Base-by-base conservation (phyloP, 1,284 basidiomycete species). In the Sporisorium scitamineum region DNA sequence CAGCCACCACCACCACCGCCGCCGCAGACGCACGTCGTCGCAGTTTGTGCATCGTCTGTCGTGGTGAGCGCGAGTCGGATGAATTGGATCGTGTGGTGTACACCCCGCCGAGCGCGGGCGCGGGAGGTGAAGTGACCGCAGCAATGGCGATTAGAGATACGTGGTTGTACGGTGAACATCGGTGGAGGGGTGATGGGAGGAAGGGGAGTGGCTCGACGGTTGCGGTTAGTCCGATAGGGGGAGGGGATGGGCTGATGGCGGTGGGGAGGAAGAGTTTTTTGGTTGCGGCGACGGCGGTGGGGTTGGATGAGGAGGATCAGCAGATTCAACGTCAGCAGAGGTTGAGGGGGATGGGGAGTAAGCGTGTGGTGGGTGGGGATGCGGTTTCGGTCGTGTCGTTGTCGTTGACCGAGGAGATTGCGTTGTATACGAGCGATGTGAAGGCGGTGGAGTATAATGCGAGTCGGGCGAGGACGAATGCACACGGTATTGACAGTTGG, bases 131-230 rank as follows among this genome's bases (percentile, higher is more conserved):
- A n/a, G n/a, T 54, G 0, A 70, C 68, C 3, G 68, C 61, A 31
- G 68, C 68, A 4, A 70, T 70, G 68, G 68, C 68, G n/a, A 72
- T 72, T 5, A n/a, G 63, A 14, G 65, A 73, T 47, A 64, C 70
- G 0, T 73, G 70, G 70, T 14, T 73, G 45, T 63, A 67, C 53
- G 27, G 26, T 14, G 24, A 56, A 5, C 64, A 72, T 8, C 70
- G 67, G 27, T 72, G 52, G 37, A 32, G n/a, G 13, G 26, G 24
- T 3, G 64, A 72, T 20, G 63, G 59, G 5, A n/a, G 64, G 14
- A 67, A 72, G 18, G 69, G 61, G 7, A 61, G 57, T 56, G 47
- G 55, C 32, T 55, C 47, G 9, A 61, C 61, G 7, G n/a, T 44
- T 9, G 61, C 66, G 5, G 63, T 55, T 16, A 51, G 44, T n/a